Percentiles rank a stretch among this genome's conserved stretches.
Evolutionary conservation across 2,329 filamentous ascomycete genomes (phyloP).

Genomic region (Pestalotiopsis sp.): DNA sequence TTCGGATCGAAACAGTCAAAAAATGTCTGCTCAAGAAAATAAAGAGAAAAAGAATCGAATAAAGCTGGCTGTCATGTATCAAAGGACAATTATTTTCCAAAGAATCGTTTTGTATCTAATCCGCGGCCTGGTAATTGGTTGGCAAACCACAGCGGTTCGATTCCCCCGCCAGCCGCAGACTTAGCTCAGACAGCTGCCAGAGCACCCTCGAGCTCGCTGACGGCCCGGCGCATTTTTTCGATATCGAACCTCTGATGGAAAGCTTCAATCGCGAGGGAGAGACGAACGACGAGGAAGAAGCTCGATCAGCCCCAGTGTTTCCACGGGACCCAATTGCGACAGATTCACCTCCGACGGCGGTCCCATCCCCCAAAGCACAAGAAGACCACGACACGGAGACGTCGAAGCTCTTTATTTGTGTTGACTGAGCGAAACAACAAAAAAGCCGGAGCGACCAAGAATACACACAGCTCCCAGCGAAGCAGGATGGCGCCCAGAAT

Average conservation of each 20-base stretch:
- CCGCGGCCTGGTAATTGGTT: background rate
- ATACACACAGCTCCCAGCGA: background rate
- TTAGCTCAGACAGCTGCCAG: background rate
- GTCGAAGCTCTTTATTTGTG: too few relatives aligned
- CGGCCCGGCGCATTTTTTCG: constrained; percentile 12
- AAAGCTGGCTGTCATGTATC: background rate
- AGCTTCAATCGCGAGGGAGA: constrained; percentile 1
- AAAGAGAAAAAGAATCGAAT: background rate
- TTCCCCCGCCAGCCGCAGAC: constrained; percentile 1
- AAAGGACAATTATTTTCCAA: background rate
- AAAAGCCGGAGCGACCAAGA: constrained; percentile 19
- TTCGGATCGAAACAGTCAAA: background rate
- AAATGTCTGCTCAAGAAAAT: background rate
- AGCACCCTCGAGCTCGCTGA: background rate
- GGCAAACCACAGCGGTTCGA: background rate
- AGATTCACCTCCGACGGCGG: background rate
- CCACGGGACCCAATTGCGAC: background rate
- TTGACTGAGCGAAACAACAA: background rate
- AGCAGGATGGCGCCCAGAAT: constrained; percentile 46
- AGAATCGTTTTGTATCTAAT: background rate
- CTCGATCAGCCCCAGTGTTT: background rate
- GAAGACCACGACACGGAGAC: too few relatives aligned
- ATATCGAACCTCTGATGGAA: constrained; percentile 1
- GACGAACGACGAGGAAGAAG: background rate
- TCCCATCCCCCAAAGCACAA: background rate